Conservation (phyloP, 2,329 filamentous ascomycete species). For the Aspergillus glaucus region DNA sequence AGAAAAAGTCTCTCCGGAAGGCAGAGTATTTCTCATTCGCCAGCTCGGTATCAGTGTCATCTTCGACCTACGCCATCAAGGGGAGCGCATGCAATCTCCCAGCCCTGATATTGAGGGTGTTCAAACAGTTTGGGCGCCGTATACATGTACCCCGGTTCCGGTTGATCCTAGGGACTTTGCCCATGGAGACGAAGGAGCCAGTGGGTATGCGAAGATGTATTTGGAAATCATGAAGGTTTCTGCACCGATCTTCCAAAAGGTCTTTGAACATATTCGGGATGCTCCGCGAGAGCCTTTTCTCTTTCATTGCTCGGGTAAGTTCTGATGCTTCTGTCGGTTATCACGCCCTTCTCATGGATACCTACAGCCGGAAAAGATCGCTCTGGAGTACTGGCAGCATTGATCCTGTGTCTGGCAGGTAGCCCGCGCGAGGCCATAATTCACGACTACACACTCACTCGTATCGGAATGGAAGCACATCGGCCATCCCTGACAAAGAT, state of each 20-base stretch:
- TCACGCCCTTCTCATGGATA: background rate
- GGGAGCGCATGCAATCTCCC: conserved; percentile 36
- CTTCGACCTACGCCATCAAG: conserved; percentile 61
- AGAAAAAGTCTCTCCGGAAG: conserved; percentile 49
- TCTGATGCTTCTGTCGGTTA: background rate
- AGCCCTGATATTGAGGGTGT: conserved; percentile 50
- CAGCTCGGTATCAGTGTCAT: conserved; percentile 56
- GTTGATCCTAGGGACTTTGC: conserved; percentile 25
- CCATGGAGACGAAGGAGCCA: conserved; percentile 51
- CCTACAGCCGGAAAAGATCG: conserved; percentile 69
- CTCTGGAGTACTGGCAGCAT: conserved; percentile 64
- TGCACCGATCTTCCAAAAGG: conserved; percentile 51
- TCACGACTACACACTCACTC: conserved; percentile 53
- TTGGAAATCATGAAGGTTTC: conserved; percentile 61
- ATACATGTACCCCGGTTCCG: conserved; percentile 46
- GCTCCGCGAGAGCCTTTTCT: conserved; percentile 48
- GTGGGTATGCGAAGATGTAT: conserved; percentile 61
- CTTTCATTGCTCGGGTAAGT: conserved; percentile 54
- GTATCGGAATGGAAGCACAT: conserved; percentile 18
- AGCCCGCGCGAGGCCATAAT: conserved; percentile 54
- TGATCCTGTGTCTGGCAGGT: conserved; percentile 59
- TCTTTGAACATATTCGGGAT: conserved; percentile 54
- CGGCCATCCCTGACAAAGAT: conserved; percentile 14
- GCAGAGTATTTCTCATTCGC: conserved; percentile 45
- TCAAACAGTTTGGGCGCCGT: conserved; percentile 44